Evolutionary conservation across 2,329 filamentous ascomycete species (phyloP).

Genomic region (Sporothrix protearum): DNA sequence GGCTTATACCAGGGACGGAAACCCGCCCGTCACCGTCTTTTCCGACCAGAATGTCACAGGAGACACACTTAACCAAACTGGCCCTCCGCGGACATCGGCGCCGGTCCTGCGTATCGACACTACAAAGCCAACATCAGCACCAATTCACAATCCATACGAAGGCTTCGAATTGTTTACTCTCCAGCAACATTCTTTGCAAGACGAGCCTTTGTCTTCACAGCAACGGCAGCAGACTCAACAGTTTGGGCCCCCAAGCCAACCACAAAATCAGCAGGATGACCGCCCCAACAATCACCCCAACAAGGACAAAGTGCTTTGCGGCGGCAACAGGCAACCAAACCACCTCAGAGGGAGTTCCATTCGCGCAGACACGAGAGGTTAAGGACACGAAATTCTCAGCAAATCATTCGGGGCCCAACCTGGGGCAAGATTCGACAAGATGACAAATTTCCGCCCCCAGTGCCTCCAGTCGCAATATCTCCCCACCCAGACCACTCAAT

Average conservation of each 20-base stretch:
- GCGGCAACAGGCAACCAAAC: background rate
- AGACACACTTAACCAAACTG: background rate
- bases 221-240: background rate
- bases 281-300: background rate
- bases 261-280: background rate
- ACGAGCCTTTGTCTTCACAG: no score
- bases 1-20: background rate
- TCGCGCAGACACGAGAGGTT: constrained; percentile 1
- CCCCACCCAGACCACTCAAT: constrained; percentile 22
- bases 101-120: constrained; percentile 2
- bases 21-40: background rate
- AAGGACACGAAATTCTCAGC: background rate
- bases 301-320: background rate
- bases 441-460: constrained; percentile 5
- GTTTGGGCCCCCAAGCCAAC: background rate
- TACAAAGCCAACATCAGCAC: background rate
- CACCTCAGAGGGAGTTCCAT: background rate
- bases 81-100: background rate
- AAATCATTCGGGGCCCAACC: background rate
- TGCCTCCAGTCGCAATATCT: constrained; percentile 11
- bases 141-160: background rate
- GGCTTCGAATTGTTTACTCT: background rate
- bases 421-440: background rate
- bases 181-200: background rate
- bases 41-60: background rate